These are phyloP conservation scores for Sequoiadendron giganteum DNA, from an alignment of 75 land plant species.

Conservation along the genomic window DNA sequence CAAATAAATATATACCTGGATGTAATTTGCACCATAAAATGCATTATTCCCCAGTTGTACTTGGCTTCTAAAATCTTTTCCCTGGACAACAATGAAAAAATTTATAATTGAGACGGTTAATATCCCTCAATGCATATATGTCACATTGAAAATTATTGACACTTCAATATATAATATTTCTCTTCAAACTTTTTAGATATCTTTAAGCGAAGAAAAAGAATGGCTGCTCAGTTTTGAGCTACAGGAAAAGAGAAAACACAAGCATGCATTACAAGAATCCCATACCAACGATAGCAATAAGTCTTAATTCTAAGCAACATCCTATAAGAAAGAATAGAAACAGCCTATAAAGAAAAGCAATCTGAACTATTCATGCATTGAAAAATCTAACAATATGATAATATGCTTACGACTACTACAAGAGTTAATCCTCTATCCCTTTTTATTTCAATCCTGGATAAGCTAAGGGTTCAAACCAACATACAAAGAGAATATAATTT, in stretches of 20 bases:
- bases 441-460: neutral
- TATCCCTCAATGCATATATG: neutral
- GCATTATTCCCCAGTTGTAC: conserved; percentile 92
- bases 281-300: neutral
- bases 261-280: neutral
- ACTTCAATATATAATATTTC: neutral
- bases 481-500: neutral
- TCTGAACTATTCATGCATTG: neutral
- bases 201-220: neutral
- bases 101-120: neutral
- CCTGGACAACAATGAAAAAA: conserved; percentile 41
- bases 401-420: neutral
- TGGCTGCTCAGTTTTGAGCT: neutral
- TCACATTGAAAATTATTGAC: neutral
- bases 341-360: neutral
- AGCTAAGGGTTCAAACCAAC: neutral
- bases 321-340: neutral
- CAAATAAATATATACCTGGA: conserved; percentile 62
- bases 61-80: conserved; percentile 78
- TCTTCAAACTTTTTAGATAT: neutral
- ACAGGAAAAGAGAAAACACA: neutral
- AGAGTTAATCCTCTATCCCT: neutral
- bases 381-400: neutral
- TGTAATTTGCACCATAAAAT: conserved; percentile 85
- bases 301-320: neutral